phyloP scores from a whole-genome alignment of 2,329 filamentous ascomycete species.

The Penicillium decumbens region DNA sequence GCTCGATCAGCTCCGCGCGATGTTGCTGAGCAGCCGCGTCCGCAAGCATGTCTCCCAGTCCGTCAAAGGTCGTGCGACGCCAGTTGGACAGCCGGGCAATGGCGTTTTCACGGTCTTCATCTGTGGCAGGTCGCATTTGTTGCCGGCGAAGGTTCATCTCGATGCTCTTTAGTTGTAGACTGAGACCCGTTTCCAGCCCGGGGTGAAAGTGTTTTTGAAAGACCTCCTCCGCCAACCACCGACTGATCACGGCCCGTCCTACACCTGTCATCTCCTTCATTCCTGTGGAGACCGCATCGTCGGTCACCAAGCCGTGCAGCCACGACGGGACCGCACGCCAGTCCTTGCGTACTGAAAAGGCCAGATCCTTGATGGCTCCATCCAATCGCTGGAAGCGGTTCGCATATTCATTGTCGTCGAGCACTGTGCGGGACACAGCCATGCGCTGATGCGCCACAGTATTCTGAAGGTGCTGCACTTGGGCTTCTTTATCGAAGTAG shows the following conservation, averaged over 20 bases:
- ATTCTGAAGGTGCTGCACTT: constrained; percentile 93
- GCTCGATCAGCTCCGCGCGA: constrained; percentile 63
- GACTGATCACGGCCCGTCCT: constrained; percentile 79
- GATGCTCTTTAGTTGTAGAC: constrained; percentile 73
- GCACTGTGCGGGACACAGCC: constrained; percentile 85
- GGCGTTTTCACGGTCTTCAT: constrained; percentile 84
- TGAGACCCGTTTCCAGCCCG: constrained; percentile 70
- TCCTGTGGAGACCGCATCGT: constrained; percentile 77
- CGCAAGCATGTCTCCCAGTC: constrained; percentile 67
- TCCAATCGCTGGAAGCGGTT: constrained; percentile 87
- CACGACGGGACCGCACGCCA: constrained; percentile 79
- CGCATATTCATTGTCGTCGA: constrained; percentile 91
- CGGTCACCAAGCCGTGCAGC: constrained; percentile 74
- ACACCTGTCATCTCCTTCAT: constrained; percentile 98
- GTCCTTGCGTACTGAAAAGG: constrained; percentile 93
- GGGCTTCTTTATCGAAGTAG: constrained; percentile 86
- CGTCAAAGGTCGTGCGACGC: constrained; percentile 89
- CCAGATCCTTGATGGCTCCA: constrained; percentile 87
- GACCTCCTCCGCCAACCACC: constrained; percentile 85
- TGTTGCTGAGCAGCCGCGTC: constrained; percentile 63
- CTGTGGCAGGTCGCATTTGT: constrained; percentile 64
- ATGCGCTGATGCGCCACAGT: constrained; percentile 95
- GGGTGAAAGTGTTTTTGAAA: constrained; percentile 94
- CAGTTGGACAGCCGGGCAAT: constrained; percentile 85
- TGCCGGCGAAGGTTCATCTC: constrained; percentile 81